These are phyloP conservation scores for Lachnellula willkommii DNA, from an alignment of 2,329 filamentous ascomycete genomes.

Conservation along the genomic window DNA sequence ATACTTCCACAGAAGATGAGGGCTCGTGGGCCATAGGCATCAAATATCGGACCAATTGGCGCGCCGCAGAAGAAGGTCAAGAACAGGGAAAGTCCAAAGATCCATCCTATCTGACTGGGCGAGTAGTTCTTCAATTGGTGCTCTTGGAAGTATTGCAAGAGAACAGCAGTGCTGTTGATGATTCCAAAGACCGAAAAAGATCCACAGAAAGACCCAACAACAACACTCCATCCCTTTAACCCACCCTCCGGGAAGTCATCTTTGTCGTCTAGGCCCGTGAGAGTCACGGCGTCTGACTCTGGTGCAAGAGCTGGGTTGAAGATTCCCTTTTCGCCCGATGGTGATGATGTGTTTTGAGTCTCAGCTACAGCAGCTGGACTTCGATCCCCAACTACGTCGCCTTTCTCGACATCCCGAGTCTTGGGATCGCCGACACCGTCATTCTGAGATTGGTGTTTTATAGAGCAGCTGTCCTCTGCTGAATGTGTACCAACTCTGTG, in stretches of 20 bases:
- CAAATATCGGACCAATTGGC: constrained; percentile 65
- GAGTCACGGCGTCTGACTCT: constrained; percentile 14
- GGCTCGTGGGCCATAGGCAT: constrained; percentile 54
- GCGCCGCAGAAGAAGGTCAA: constrained; percentile 65
- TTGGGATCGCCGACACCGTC: constrained; percentile 2
- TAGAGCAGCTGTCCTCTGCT: constrained; percentile 40
- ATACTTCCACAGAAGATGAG: constrained; percentile 29
- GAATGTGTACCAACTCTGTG: constrained; percentile 24
- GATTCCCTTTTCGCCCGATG: constrained; percentile 11
- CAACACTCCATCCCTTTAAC: constrained; percentile 57
- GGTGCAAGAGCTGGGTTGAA: constrained; percentile 1
- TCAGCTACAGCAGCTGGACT: constrained; percentile 7
- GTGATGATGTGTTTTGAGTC: not conserved
- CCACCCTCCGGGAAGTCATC: constrained; percentile 61
- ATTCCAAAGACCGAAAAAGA: constrained; percentile 57
- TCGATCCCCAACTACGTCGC: constrained; percentile 8
- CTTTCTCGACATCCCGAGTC: constrained; percentile 16
- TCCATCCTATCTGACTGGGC: constrained; percentile 51
- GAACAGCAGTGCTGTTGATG: constrained; percentile 57
- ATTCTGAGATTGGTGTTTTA: constrained; percentile 27
- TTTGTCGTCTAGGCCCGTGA: constrained; percentile 19
- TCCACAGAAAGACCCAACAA: constrained; percentile 59
- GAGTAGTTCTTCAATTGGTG: constrained; percentile 55
- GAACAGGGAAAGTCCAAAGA: constrained; percentile 60
- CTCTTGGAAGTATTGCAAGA: constrained; percentile 56